Conservation (phyloP, 768 basidiomycete genomes). For the Serendipita sp. region DNA sequence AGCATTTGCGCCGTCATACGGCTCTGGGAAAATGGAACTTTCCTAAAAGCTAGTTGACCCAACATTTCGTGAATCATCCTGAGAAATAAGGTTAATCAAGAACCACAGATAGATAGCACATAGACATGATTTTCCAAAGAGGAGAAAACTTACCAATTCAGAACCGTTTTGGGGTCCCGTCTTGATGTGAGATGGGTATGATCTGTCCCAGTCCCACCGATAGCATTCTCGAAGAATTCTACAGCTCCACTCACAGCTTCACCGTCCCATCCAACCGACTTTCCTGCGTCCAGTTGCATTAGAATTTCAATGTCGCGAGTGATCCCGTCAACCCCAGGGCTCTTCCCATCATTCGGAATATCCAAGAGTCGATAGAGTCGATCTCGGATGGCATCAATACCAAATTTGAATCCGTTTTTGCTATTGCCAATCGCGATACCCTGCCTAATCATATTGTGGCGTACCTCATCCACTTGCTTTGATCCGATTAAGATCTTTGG, state of each 20-base stretch:
- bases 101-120: neutral
- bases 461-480: neutral
- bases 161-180: constrained; percentile 51
- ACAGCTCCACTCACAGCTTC: constrained; percentile 38
- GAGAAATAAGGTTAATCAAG: constrained; percentile 8
- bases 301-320: constrained; percentile 51
- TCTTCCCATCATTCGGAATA: neutral
- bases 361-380: neutral
- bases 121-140: neutral
- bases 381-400: neutral
- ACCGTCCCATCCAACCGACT: constrained; percentile 49
- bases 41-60: constrained; percentile 51
- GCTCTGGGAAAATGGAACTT: constrained; percentile 40
- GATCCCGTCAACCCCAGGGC: neutral
- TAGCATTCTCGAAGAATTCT: constrained; percentile 61
- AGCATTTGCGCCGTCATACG: constrained; percentile 47
- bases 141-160: constrained; percentile 56
- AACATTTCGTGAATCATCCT: constrained; percentile 85
- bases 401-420: neutral
- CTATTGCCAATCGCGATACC: neutral
- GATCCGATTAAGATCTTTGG: constrained; percentile 37
- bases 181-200: constrained; percentile 23
- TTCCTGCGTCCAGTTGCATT: constrained; percentile 50
- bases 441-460: neutral
- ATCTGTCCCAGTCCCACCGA: neutral